These are phyloP conservation scores for Neofusicoccum ribis DNA, from an alignment of 2,329 filamentous ascomycete genomes.

Conservation along the genomic window DNA sequence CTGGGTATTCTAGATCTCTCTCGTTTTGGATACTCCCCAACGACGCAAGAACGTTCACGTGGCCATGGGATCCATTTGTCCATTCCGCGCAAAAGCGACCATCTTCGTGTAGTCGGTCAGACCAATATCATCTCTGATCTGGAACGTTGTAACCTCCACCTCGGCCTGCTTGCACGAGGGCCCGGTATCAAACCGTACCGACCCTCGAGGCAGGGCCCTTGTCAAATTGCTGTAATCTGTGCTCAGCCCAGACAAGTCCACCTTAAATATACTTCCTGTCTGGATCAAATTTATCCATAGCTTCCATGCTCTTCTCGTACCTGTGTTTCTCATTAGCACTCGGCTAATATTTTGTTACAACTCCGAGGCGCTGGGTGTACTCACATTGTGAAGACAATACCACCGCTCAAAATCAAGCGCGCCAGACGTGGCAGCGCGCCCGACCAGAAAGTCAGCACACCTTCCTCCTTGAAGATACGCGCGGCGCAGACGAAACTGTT, in stretches of 20 bases:
- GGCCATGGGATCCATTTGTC: background rate
- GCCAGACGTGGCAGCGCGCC: constrained; percentile 85
- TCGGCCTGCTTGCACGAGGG: too few relatives aligned
- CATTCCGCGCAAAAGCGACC: too few relatives aligned
- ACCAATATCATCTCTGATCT: too few relatives aligned
- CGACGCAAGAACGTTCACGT: background rate
- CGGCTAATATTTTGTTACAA: background rate
- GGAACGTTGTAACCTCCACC: background rate
- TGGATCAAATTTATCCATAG: constrained; percentile 78
- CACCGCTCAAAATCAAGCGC: constrained; percentile 84
- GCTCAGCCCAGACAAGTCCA: background rate
- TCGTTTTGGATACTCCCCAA: background rate
- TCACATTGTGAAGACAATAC: constrained; percentile 93
- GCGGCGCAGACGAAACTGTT: constrained; percentile 83
- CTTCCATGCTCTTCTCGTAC: constrained; percentile 95
- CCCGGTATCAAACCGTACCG: too few relatives aligned
- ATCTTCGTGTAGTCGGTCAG: too few relatives aligned
- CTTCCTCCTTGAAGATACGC: constrained; percentile 85
- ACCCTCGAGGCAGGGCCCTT: too few relatives aligned
- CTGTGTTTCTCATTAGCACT: constrained; percentile 25
- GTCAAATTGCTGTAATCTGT: background rate
- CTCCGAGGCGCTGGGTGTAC: constrained; percentile 67
- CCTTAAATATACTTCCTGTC: constrained; percentile 74
- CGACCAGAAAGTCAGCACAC: constrained; percentile 88
- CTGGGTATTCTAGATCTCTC: background rate